Conservation (phyloP, 306 rosid genomes). For the Castanea sativa region DNA sequence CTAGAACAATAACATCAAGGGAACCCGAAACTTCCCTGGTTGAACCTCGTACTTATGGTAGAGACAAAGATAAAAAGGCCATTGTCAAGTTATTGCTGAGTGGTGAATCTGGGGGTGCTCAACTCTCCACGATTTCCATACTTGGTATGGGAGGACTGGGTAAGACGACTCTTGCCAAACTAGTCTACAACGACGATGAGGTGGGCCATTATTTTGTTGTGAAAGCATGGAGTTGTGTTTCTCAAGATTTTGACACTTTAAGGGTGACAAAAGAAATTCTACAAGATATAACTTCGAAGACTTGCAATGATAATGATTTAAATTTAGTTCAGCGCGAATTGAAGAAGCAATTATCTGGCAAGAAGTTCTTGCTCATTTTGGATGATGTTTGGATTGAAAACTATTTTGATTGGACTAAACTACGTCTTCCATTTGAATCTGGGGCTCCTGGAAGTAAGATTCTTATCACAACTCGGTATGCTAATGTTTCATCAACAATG, state of each 20-base stretch:
- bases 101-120: background rate
- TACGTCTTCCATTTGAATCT: background rate
- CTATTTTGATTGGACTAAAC: background rate
- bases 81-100: background rate
- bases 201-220: background rate
- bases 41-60: background rate
- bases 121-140: background rate
- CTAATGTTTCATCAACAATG: background rate
- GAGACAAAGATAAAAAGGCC: background rate
- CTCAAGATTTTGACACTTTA: background rate
- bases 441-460: constrained; percentile 3
- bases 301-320: background rate
- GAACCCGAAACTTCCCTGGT: background rate
- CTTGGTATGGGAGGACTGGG: background rate
- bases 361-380: background rate
- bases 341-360: background rate
- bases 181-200: background rate
- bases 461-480: background rate
- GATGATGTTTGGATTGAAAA: background rate
- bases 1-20: background rate
- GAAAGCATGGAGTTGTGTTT: background rate
- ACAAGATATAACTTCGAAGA: background rate
- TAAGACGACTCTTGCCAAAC: background rate
- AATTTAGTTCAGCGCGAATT: background rate
- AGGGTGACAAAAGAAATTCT: background rate